phyloP scores from a whole-genome alignment of 1,284 basidiomycete species.

The Coriolopsis trogii region DNA sequence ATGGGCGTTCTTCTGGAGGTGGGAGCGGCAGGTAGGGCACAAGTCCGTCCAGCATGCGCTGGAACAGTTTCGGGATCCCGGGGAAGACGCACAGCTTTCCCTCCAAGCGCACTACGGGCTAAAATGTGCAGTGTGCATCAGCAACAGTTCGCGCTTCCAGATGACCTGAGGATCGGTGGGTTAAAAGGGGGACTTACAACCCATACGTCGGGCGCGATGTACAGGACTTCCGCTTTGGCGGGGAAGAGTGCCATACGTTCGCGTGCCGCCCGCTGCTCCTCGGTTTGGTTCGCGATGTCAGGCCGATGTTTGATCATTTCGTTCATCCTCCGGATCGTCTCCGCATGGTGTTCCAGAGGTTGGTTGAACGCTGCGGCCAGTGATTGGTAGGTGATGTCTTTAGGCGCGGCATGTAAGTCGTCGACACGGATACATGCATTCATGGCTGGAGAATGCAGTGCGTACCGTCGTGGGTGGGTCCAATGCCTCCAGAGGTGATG shows the following conservation, averaged over 20 bases:
- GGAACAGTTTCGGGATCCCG: constrained; percentile 87
- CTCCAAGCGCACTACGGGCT: constrained; percentile 83
- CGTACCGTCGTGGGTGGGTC: constrained; percentile 84
- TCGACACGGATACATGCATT: too few species aligned
- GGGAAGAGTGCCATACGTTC: constrained; percentile 88
- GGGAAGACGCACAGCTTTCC: constrained; percentile 90
- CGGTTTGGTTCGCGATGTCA: constrained; percentile 60
- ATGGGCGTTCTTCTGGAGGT: constrained; percentile 67
- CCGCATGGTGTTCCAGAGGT: constrained; percentile 74
- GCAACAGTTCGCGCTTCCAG: too few species aligned
- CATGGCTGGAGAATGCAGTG: neutral
- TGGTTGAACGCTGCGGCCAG: constrained; percentile 87
- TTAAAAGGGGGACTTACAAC: constrained; percentile 62
- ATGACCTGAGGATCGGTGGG: too few species aligned
- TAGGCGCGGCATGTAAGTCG: neutral
- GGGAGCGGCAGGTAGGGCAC: constrained; percentile 79
- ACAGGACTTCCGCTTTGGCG: constrained; percentile 73
- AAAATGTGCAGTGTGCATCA: neutral
- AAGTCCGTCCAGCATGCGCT: constrained; percentile 75
- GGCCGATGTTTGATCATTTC: constrained; percentile 62
- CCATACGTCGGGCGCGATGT: constrained; percentile 78
- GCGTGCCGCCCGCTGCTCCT: constrained; percentile 73
- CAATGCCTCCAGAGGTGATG: constrained; percentile 85
- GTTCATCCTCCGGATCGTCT: constrained; percentile 81
- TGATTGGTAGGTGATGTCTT: constrained; percentile 88